These are phyloP conservation scores for Fomitiporia mediterranea DNA, from an alignment of 1,284 basidiomycete species.

Conservation along the genomic window DNA sequence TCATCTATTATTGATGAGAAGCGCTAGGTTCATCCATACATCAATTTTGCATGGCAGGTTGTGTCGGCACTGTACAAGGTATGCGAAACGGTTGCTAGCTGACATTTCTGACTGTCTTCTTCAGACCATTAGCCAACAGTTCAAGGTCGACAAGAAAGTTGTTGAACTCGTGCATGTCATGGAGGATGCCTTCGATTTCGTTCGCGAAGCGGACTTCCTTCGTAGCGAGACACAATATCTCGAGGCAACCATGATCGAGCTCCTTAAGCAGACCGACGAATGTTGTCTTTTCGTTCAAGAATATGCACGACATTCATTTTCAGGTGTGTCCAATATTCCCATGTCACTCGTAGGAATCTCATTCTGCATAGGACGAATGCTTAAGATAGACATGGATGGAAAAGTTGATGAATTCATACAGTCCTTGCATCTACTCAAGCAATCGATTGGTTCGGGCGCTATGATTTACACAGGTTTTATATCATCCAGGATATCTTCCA, in stretches of 20 bases:
- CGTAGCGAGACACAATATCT: background rate
- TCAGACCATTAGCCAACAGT: conserved; percentile 10
- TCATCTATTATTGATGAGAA: background rate
- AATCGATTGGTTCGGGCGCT: background rate
- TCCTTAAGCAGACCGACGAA: conserved; percentile 1
- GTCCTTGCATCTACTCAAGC: background rate
- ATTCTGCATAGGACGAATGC: background rate
- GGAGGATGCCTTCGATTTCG: background rate
- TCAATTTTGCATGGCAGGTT: background rate
- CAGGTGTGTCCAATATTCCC: background rate
- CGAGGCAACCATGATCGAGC: background rate
- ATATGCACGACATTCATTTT: background rate
- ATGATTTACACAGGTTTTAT: background rate
- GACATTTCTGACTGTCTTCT: background rate
- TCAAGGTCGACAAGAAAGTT: background rate
- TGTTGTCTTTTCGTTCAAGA: conserved; percentile 2
- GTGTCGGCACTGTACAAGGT: background rate
- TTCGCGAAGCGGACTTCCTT: background rate
- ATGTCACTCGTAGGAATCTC: background rate
- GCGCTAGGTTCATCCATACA: background rate
- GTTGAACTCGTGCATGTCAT: background rate
- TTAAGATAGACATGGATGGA: background rate
- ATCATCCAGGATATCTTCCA: background rate
- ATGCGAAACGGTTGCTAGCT: background rate
- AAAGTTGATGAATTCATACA: background rate